A percentile compares a stretch with the other conserved stretches of the same genome.
phyloP scores from a whole-genome alignment of 2,329 filamentous ascomycete species.

The Emmonsiellopsis sp. region DNA sequence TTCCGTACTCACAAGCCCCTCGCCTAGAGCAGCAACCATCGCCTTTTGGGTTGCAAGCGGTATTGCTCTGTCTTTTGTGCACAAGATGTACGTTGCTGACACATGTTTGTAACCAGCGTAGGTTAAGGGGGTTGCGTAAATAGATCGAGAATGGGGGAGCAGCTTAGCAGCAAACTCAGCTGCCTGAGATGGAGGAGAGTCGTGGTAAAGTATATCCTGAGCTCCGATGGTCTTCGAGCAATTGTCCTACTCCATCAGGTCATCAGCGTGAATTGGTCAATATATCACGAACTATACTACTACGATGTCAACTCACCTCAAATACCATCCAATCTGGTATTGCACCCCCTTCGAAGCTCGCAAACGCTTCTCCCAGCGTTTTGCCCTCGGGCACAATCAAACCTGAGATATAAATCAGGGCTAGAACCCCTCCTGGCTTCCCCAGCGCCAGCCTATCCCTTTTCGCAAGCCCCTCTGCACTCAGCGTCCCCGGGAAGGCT shows the following conservation, averaged over 20 bases:
- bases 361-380: background rate
- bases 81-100: constrained; percentile 26
- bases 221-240: background rate
- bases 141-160: constrained; percentile 17
- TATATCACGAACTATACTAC: background rate
- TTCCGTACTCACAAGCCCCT: constrained; percentile 21
- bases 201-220: constrained; percentile 18
- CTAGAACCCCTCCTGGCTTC: constrained; percentile 23
- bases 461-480: constrained; percentile 19
- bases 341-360: background rate
- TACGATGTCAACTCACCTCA: background rate
- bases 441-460: constrained; percentile 18
- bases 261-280: background rate
- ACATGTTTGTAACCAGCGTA: constrained; percentile 27
- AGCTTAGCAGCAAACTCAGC: constrained; percentile 15
- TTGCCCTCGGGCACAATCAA: background rate
- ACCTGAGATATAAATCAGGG: constrained; percentile 17
- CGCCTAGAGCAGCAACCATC: constrained; percentile 20
- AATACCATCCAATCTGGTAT: background rate
- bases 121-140: constrained; percentile 17
- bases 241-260: background rate
- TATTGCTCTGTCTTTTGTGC: constrained; percentile 27
- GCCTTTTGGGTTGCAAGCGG: constrained; percentile 21
- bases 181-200: constrained; percentile 18
- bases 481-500: constrained; percentile 22